Evolutionary conservation across 2,329 filamentous ascomycete species (phyloP), one percentile per base, ranked within the genome.

Genomic region (Paraphoma chrysanthemicola): DNA sequence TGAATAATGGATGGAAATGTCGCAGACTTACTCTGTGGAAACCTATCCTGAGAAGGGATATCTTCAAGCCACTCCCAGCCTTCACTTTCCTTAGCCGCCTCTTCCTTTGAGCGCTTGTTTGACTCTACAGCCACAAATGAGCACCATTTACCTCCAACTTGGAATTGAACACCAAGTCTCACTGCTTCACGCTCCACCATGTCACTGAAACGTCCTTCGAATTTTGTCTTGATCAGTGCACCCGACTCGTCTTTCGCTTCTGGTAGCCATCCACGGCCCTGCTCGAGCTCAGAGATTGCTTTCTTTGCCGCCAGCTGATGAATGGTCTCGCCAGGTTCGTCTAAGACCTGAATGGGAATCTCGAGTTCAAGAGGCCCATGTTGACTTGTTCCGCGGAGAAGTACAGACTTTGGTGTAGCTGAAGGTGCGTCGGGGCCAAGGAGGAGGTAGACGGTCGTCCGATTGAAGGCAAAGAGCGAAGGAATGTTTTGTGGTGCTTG

Each of bases 281-380:
- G 84, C 72, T 93, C 89, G 0, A 93, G 82, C 60, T 92, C 90
- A 45, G 85, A 80, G 14, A 89, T 81, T 2, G 87, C 86, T 70
- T 88, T 90, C 52, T 86, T 85, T 0, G 88, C 88, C 0, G 89
- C 89, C 0, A 93, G 85, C 63, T 90, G 87, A 69, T 92, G 90
- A 42, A 92, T 84, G 0, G 84, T 89, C 49, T 85, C 76, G 2
- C 80, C 81, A 31, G 77, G 79, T 0, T 76, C 69, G 0, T 79
- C 62, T 0, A 85, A 72, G 2, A 79, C 64, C 2, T 84, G 80
- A 38, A 92, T 79, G 0, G 88, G 88, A 11, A 93, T 88, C 42
- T 85, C 83, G 5, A 91, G 81, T 51, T 85, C 80, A 0, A 92
- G 77, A 0, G 87, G 86, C 0, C 87, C 87, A 36, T 86, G 79